Evolutionary conservation across 805 yeast species (phyloP).

Genomic region (Candida nitratophila): DNA sequence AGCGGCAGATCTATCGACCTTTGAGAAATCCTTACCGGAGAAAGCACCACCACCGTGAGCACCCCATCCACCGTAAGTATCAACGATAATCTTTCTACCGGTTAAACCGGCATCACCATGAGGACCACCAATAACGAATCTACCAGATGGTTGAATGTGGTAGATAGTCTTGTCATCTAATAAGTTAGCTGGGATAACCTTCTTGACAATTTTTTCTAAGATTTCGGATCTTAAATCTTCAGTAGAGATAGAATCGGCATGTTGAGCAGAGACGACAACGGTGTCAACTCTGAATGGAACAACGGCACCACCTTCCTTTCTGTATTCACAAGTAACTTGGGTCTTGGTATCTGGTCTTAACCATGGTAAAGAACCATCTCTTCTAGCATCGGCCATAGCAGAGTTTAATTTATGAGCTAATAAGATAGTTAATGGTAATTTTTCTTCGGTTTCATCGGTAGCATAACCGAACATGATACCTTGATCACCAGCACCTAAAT

Average conservation of each 20-base stretch:
- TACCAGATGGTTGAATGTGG: constrained; percentile 99
- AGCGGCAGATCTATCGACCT: constrained; percentile 99
- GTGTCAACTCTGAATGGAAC: constrained; percentile 96
- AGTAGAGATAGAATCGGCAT: constrained; percentile 91
- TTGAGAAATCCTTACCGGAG: constrained; percentile 99
- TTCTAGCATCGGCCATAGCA: constrained; percentile 95
- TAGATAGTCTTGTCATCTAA: constrained; percentile 92
- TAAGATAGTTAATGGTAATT: constrained; percentile 88
- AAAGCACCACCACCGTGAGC: constrained; percentile 99
- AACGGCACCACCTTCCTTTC: constrained; percentile 90
- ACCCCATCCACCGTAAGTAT: constrained; percentile 99
- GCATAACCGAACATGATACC: constrained; percentile 99
- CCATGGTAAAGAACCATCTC: constrained; percentile 92
- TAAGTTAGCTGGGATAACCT: constrained; percentile 84
- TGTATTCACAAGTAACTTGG: constrained; percentile 97
- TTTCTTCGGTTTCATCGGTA: constrained; percentile 97
- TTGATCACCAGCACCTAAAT: constrained; percentile 99
- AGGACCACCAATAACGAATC: constrained; percentile 99
- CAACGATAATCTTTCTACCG: constrained; percentile 99
- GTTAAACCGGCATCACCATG: constrained; percentile 99
- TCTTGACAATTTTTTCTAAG: constrained; percentile 73
- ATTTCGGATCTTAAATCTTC: constrained; percentile 83
- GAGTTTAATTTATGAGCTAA: constrained; percentile 94
- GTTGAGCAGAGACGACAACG: constrained; percentile 95
- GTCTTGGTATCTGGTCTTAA: constrained; percentile 99